A percentile compares a stretch with the other conserved stretches of the same genome.
Conservation (phyloP, 805 yeast genomes). For the Cyberlindnera maritima region DNA sequence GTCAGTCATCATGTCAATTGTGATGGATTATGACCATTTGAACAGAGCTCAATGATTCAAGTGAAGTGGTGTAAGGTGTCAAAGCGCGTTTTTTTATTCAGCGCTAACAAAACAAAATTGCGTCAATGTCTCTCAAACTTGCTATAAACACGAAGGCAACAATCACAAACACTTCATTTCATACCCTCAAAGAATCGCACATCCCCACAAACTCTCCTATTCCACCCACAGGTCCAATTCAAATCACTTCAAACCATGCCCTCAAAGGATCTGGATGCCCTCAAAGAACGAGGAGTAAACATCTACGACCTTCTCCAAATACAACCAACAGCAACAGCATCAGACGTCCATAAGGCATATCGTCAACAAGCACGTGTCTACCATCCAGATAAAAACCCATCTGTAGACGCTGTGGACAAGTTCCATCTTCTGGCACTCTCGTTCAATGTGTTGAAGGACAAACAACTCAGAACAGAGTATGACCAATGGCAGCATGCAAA, state of each 20-base stretch:
- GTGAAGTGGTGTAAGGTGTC: no score
- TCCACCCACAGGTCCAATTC: no score
- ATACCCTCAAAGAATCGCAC: no score
- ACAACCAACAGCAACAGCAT: conserved; percentile 54
- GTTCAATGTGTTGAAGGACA: conserved; percentile 76
- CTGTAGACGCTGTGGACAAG: conserved; percentile 86
- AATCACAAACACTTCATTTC: neutral
- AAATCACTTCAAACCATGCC: conserved; percentile 1
- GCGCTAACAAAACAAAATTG: neutral
- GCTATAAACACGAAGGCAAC: neutral
- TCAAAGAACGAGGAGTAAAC: conserved; percentile 18
- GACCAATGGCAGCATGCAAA: conserved; percentile 40
- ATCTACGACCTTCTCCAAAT: conserved; percentile 68
- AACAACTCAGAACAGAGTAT: conserved; percentile 76
- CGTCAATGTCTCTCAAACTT: neutral
- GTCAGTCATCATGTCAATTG: neutral
- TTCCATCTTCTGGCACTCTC: conserved; percentile 86
- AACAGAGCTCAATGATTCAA: no score
- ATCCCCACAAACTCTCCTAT: no score
- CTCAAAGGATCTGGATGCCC: conserved; percentile 20
- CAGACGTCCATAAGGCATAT: conserved; percentile 73
- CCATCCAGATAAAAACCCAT: conserved; percentile 81
- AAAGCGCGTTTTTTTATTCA: neutral
- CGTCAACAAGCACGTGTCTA: conserved; percentile 73
- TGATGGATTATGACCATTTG: neutral